Base-by-base conservation (phyloP, 257 asterid species). In the Rauvolfia tetraphylla region DNA sequence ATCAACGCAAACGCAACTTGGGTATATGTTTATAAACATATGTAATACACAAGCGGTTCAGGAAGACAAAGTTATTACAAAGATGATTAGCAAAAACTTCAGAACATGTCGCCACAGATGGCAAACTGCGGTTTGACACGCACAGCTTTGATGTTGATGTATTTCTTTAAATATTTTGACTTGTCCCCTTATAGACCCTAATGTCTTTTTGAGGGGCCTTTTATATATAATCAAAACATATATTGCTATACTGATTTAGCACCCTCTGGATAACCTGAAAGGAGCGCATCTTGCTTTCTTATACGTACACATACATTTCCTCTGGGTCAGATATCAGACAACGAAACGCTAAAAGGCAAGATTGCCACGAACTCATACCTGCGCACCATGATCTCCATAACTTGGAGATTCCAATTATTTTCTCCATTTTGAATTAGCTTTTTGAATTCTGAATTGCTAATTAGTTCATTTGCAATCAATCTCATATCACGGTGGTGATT, bases 121-220 rank as follows among this genome's bases (percentile, higher is more conserved):
- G 44, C 70, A 63, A 17, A 1, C 20, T 5, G 44, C 14, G 5
- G 70, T 38, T 56, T 13, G 27, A 46, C 41, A 56, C 0, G 7
- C n/a, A 20, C 4, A 8, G 46, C 13, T 63, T 57, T n/a, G 76
- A 54, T 72, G 67, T 63, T 54, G 76, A 72, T 13, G 8, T 58
- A 42, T 54, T 36, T 72, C 20, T 33, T 71, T 17, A 49, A 14
- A 4, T 29, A 25, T 13, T 61, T 58, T 61, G 54, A 61, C 71
- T 36, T 57, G 23, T 10, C 68, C 42, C 1, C 5, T 31, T 0
- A 5, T 14, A n/a, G n/a, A n/a, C n/a, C n/a, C n/a, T n/a, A n/a
- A n/a, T n/a, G n/a, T n/a, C n/a, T n/a, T n/a, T n/a, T n/a, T n/a
- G n/a, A n/a, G n/a, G n/a, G n/a, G n/a, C n/a, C n/a, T n/a, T n/a